These are phyloP conservation scores for Candida sphagnicola DNA, from an alignment of 805 yeast species.

Conservation along the genomic window DNA sequence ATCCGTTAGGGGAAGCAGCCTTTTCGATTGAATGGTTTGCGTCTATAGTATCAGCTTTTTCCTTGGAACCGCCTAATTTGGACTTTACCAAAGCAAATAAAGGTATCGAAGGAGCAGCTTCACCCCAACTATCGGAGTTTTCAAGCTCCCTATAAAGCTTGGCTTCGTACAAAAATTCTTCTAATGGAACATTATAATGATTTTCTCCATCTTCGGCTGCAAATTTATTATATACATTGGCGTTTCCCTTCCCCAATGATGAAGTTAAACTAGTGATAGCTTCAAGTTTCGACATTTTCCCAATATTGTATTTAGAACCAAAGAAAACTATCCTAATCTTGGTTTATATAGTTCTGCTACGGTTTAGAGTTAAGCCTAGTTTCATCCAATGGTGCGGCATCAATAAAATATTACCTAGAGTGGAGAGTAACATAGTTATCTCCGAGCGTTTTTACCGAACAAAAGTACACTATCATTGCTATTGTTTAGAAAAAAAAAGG, in stretches of 20 bases:
- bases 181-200: slow-evolving; percentile 4
- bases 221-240: slow-evolving; percentile 5
- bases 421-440: no score
- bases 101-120: slow-evolving; percentile 6
- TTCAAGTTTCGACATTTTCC: slow-evolving; percentile 4
- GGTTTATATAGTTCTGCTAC: no score
- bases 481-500: no score
- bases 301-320: not conserved
- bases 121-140: slow-evolving; percentile 5
- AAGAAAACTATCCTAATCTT: not conserved
- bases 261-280: slow-evolving; percentile 8
- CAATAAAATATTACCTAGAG: not conserved
- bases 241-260: slow-evolving; percentile 4
- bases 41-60: not conserved
- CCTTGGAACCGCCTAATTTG: not conserved
- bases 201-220: slow-evolving; percentile 3
- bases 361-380: not conserved
- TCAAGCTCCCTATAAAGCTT: slow-evolving; percentile 7
- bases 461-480: no score
- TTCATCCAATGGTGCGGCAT: not conserved
- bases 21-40: not conserved
- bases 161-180: slow-evolving; percentile 7
- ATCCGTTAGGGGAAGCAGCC: no score
- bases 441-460: no score
- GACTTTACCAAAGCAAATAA: slow-evolving; percentile 2